Conservation (phyloP, 495 filamentous ascomycete genomes). For the Aspergillus incahuasiensis region DNA sequence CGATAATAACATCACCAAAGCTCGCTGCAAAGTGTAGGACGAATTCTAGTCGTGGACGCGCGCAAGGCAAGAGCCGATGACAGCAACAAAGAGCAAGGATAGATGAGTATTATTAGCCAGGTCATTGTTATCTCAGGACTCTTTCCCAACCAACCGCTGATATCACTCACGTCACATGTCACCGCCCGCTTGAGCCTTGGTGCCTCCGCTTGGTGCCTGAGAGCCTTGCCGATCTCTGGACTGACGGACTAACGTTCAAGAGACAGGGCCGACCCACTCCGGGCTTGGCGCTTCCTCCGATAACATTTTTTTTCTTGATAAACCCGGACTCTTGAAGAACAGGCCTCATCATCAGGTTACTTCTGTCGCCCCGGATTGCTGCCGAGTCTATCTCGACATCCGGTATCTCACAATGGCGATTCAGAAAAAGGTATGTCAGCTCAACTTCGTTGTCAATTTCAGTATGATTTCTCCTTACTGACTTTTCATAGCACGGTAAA, state of each 20-base stretch:
- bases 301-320: constrained; percentile 23
- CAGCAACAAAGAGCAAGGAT: constrained; percentile 4
- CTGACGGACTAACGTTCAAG: too few species aligned
- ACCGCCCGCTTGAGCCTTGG: too few species aligned
- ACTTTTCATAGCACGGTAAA: constrained; percentile 71
- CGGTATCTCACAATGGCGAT: constrained; percentile 67
- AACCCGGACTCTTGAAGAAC: constrained; percentile 1
- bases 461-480: constrained; percentile 12
- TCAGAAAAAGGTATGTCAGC: constrained; percentile 74
- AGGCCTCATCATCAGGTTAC: constrained; percentile 5
- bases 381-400: constrained; percentile 23
- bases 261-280: too few species aligned
- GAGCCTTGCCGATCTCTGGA: too few species aligned
- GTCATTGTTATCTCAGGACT: background rate
- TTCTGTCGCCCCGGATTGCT: constrained; percentile 18
- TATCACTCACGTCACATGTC: constrained; percentile 24
- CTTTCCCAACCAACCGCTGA: constrained; percentile 15
- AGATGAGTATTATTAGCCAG: background rate
- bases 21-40: constrained; percentile 1
- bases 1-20: constrained; percentile 29
- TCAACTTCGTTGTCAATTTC: background rate
- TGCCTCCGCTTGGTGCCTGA: too few species aligned
- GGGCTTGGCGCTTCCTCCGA: background rate
- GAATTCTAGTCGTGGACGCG: background rate
- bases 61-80: background rate